Base-by-base conservation (phyloP, 306 rosid species). In the Cucurbita argyrosperma region DNA sequence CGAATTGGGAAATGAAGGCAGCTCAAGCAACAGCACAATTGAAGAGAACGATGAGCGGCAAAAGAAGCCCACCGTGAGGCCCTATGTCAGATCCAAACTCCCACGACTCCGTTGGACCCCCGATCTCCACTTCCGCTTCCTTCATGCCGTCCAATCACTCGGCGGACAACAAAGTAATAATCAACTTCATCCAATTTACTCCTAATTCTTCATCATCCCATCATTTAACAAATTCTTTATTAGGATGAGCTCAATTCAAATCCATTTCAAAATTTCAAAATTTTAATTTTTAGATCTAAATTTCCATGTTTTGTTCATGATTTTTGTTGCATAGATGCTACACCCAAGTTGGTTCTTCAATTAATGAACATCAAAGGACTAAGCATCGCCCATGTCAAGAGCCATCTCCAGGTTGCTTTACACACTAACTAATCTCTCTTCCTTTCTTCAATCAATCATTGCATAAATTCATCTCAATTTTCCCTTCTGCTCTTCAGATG, bases 301-400 rank as follows among this genome's bases (percentile, higher is more conserved):
- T 43, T 30, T 60, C 10, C 4, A 65, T 66, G 11, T 66, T 10
- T n/a, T 43, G 30, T 61, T 62, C 67, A 54, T 72, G 39, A 23
- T 15, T 77, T 73, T 71, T 1, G 1, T 52, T 9, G 12, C 85
- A 62, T 82, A 94, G 99, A 86, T 86, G 97, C 99, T 76, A 94
- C 99, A 4, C 99, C 99, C 26, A 94, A 94, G 78, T 80, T 94
- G 87, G 99, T 91, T 85, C 99, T 94, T 86, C 99, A 91, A 68
- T 73, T 94, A 75, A 94, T 94, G 99, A 89, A 86, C 83, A 89
- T 94, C 75, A 91, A 91, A 83, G 97, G 99, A 49, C 76, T 94
- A 39, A 91, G 87, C 79, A 89, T 94, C 55, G 96, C 96, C 18
- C 97, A 94, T 85, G 97, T 94, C 80, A 94, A 94, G 91, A 94